Conservation (phyloP, 176 grass and related monocot species). For the Musa acuminata region DNA sequence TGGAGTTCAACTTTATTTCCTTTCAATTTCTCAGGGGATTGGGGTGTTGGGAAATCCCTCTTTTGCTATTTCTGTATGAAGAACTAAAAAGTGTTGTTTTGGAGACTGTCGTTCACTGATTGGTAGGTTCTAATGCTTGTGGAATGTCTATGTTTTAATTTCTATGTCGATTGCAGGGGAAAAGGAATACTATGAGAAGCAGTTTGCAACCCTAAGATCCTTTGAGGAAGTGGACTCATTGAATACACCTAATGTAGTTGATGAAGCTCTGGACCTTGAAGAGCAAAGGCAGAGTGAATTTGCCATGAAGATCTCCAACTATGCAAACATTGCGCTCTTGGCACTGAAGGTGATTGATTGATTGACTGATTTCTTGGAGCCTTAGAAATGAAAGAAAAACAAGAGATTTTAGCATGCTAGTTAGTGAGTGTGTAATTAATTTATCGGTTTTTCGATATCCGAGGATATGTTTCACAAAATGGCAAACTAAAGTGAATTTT, state of each 20-base stretch:
- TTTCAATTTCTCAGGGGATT: too few species aligned
- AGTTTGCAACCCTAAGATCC: conserved; percentile 23
- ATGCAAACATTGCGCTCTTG: conserved; percentile 25
- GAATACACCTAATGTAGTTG: neutral
- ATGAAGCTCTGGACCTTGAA: neutral
- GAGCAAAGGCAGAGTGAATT: conserved; percentile 7
- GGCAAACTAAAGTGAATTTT: neutral
- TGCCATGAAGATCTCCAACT: conserved; percentile 24
- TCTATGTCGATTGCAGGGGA: conserved; percentile 29
- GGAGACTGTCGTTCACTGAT: neutral
- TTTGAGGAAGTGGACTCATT: conserved; percentile 22
- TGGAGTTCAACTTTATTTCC: too few species aligned
- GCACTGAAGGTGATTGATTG: conserved; percentile 14
- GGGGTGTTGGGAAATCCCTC: too few species aligned
- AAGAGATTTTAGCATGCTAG: neutral
- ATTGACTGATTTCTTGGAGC: neutral
- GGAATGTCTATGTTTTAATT: neutral
- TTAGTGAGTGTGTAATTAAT: neutral
- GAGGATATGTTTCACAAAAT: neutral
- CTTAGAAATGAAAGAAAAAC: neutral
- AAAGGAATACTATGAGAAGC: conserved; percentile 33
- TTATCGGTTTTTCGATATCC: neutral
- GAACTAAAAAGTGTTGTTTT: neutral
- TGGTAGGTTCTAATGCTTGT: conserved; percentile 1
- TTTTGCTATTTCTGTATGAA: too few species aligned